phyloP scores from a whole-genome alignment of 345 rosid species.

The Bruguiera parviflora region DNA sequence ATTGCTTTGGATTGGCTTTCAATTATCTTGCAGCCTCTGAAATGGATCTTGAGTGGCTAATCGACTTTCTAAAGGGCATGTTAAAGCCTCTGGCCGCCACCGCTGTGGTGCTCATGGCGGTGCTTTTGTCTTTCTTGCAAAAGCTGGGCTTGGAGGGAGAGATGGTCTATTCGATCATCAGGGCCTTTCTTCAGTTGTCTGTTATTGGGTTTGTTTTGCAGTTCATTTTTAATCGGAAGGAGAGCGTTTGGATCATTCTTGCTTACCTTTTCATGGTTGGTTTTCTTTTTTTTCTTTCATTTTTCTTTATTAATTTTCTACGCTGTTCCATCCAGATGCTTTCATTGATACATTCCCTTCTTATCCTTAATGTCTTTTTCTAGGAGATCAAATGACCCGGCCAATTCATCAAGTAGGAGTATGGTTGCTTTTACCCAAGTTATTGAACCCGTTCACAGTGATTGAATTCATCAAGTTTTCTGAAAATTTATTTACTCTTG shows the following conservation, averaged over 20 bases:
- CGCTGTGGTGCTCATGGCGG: constrained; percentile 70
- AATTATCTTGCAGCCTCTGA: neutral
- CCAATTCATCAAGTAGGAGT: too few relatives aligned
- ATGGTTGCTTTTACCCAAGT: too few relatives aligned
- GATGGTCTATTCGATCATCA: constrained; percentile 64
- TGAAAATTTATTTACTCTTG: too few relatives aligned
- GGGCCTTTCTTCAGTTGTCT: constrained; percentile 83
- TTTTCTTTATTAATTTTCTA: neutral
- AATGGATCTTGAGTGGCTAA: constrained; percentile 55
- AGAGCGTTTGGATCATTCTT: constrained; percentile 62
- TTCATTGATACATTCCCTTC: too few relatives aligned
- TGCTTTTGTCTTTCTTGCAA: constrained; percentile 51
- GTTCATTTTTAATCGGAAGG: constrained; percentile 62
- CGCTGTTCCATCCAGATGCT: too few relatives aligned
- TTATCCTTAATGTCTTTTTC: too few relatives aligned
- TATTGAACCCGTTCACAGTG: too few relatives aligned
- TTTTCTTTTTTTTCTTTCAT: neutral
- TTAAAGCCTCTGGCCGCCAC: constrained; percentile 77
- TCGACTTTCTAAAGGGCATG: constrained; percentile 64
- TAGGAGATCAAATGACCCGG: too few relatives aligned
- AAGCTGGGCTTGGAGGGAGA: constrained; percentile 72
- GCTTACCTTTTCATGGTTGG: constrained; percentile 88
- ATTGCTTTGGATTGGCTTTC: neutral
- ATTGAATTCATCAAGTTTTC: too few relatives aligned
- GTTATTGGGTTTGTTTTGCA: constrained; percentile 85